Evolutionary conservation across 1,284 basidiomycete species (phyloP).

Genomic region (Melampsora americana): DNA sequence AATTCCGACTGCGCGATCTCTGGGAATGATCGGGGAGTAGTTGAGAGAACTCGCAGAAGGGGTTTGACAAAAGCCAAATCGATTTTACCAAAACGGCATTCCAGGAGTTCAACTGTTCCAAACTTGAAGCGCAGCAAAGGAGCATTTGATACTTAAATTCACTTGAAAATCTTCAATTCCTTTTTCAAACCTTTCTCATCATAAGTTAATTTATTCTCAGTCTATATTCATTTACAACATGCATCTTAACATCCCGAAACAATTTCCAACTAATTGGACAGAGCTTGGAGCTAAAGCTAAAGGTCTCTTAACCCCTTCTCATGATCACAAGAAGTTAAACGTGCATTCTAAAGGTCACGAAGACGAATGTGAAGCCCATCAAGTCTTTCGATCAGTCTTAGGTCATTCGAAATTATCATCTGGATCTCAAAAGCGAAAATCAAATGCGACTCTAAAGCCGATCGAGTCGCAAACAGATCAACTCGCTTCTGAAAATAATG

Average conservation of each 20-base stretch:
- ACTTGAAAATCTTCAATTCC: too few species aligned
- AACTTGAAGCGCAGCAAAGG: too few species aligned
- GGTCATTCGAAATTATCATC: conserved; percentile 14
- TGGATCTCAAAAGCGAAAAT: conserved; percentile 7
- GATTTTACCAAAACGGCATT: too few species aligned
- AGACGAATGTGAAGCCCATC: conserved; percentile 37
- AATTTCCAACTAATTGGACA: conserved; percentile 27
- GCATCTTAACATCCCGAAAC: conserved; percentile 21
- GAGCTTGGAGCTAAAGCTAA: conserved; percentile 29
- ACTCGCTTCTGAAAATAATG: neutral
- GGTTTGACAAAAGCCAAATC: too few species aligned
- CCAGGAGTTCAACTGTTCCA: too few species aligned
- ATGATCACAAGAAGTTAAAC: conserved; percentile 17
- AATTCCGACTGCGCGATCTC: too few species aligned
- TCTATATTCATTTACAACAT: neutral
- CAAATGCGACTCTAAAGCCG: neutral
- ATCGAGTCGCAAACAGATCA: neutral
- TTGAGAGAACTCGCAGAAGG: too few species aligned
- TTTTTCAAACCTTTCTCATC: too few species aligned
- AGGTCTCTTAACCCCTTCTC: conserved; percentile 26
- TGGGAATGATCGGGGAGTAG: too few species aligned
- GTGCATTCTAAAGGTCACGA: conserved; percentile 11
- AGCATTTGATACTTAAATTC: too few species aligned
- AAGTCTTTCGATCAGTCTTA: conserved; percentile 29
- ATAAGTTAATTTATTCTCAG: too few species aligned